Evolutionary conservation across 495 filamentous ascomycete species (phyloP), one percentile per base, ranked within the genome.

Genomic region (Darksidea phi): DNA sequence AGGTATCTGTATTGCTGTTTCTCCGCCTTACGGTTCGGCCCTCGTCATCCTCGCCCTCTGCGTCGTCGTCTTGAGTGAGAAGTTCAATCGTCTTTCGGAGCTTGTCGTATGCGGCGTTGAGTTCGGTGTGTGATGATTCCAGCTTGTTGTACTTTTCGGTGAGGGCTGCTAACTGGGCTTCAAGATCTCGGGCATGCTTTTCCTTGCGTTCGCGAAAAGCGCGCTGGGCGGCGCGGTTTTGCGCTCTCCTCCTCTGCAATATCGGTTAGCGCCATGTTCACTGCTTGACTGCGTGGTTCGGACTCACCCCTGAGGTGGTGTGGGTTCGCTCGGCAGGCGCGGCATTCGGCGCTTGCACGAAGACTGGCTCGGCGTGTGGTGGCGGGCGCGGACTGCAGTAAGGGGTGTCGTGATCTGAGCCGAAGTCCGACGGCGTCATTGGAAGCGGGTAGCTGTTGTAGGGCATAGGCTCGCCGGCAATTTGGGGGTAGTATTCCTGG

Each of bases 201-300:
- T 79, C 77, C 63, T 79, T 79, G 54, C 78, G 75, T 46, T 79
- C 76, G 52, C 78, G 76, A 67, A 78, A 80, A 42, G 77, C 78
- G 48, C 78, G 75, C 64, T 79, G 77, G 13, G 67, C 68, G 34
- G 66, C 68, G 65, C 68, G 68, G 26, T 68, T 70, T 48, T 70
- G 68, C 6, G 68, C 68, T 55, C 65, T 43, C 28, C 68, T 58
- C 48, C 66, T 41, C 66, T 69, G 37, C 10, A n/a, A 18, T 37
- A 17, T 5, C 12, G 13, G 54, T 68, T 57, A 68, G 57, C 28
- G 45, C 36, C n/a, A 17, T 34, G 37, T 17, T 5, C 5, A 18
- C 20, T 18, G 26, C 10, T 20, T 25, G 15, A 18, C 24, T 26
- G 26, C 7, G 13, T 21, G 47, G 45, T 24, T 17, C 6, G 28